Evolutionary conservation across 2,329 filamentous ascomycete genomes (phyloP), one percentile per base, ranked within the genome.

Genomic region (Fusarium graminum): DNA sequence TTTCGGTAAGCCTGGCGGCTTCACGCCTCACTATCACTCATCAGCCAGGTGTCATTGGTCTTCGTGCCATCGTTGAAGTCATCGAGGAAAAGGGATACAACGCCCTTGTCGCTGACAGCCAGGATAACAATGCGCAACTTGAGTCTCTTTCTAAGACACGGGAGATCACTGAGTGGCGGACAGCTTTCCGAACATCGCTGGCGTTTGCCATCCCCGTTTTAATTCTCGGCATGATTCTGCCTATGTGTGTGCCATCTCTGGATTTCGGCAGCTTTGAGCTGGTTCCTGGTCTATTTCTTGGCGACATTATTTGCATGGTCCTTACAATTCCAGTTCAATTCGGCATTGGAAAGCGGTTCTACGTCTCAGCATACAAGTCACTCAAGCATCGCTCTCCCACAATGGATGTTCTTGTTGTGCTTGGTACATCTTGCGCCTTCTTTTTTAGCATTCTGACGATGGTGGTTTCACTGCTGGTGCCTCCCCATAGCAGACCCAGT

Each of bases 271-370:
- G 81, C 38, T 77, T 92, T 25, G 75, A 86, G 64, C 75, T 92
- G 12, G 74, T 94, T 25, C 86, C 87, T 2, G 95, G 95, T 28
- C 82, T 99, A 16, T 98, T 90, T 79, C 86, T 98, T 5, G 94
- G 94, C 65, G 95, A 99, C 74, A 75, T 98, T 11, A 79, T 97
- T 52, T 97, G 93, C 77, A 81, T 98, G 50, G 74, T 85, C 56
- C 86, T 99, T 47, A 98, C 95, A 12, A 88, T 97, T 71, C 95
- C 95, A 30, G 90, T 99, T 10, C 95, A 99, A 77, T 99, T 99
- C 73, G 95, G 95, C 69, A 92, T 99, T 73, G 95, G 95, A 66
- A 93, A 89, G 79, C 91, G 95, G 14, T 99, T 98, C 77, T 99
- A 99, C 76, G 78, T 90, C 59, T 95, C 93, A 26, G 94, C 94